Percentiles rank a stretch among this genome's conserved stretches.
Evolutionary conservation across 2,329 filamentous ascomycete species (phyloP).

Genomic region (Aquanectria penicillioides): DNA sequence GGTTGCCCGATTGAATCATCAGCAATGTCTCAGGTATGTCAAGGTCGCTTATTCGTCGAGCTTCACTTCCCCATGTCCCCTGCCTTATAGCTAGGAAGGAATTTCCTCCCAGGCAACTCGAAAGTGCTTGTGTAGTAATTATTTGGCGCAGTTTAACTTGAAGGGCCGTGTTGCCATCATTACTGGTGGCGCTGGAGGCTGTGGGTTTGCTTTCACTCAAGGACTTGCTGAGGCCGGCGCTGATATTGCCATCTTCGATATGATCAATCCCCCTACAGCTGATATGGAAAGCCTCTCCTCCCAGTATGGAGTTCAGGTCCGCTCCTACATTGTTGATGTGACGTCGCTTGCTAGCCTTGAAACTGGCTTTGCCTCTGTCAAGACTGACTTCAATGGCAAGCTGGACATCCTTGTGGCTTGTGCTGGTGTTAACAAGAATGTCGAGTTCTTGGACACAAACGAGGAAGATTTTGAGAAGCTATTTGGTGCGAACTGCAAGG

Average conservation of each 20-base stretch:
- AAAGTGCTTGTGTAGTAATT: background rate
- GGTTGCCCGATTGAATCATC: no score
- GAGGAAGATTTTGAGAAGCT: constrained; percentile 72
- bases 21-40: no score
- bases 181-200: constrained; percentile 67
- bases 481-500: constrained; percentile 73
- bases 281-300: constrained; percentile 56
- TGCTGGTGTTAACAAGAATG: constrained; percentile 65
- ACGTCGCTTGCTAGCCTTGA: constrained; percentile 61
- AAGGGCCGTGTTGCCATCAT: constrained; percentile 55
- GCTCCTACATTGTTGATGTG: constrained; percentile 62
- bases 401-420: constrained; percentile 68
- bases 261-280: constrained; percentile 60
- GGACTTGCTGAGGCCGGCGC: constrained; percentile 68
- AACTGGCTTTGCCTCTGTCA: constrained; percentile 56
- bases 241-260: constrained; percentile 66
- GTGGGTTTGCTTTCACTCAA: constrained; percentile 68
- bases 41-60: no score
- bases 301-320: constrained; percentile 52
- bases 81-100: no score
- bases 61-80: no score
- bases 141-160: constrained; percentile 54
- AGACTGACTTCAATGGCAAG: constrained; percentile 56
- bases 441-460: constrained; percentile 68
- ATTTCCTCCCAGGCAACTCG: background rate